Conservation (phyloP, 805 yeast species). For the Saccharomycopsis fodiens region DNA sequence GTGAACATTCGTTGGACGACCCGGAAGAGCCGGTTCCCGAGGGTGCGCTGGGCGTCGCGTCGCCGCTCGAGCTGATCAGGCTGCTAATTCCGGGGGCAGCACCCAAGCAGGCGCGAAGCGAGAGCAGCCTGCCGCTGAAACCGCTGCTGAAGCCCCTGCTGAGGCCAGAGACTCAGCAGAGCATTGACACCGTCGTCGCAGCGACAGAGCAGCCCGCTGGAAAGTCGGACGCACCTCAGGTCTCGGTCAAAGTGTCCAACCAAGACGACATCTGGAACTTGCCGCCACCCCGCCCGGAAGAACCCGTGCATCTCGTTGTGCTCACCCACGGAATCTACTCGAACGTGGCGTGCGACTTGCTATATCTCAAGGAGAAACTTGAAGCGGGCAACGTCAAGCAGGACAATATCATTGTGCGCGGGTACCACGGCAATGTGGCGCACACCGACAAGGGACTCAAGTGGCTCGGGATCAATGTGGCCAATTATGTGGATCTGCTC, state of each 20-base stretch:
- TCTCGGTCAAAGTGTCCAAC: constrained; percentile 34
- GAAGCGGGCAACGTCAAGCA: constrained; percentile 35
- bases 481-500: constrained; percentile 56
- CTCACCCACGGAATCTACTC: constrained; percentile 91
- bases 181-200: too few relatives aligned
- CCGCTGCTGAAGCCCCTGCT: not conserved
- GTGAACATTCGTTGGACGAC: not conserved
- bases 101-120: too few relatives aligned
- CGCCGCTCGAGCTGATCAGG: not conserved
- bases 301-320: constrained; percentile 75
- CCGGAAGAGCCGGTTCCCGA: not conserved
- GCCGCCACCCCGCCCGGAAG: constrained; percentile 41
- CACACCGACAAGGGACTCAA: constrained; percentile 85
- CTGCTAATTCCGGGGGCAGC: not conserved
- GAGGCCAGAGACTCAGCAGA: too few relatives aligned
- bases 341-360: constrained; percentile 84
- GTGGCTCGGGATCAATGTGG: constrained; percentile 75
- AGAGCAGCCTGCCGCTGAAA: not conserved
- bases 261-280: constrained; percentile 71
- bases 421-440: constrained; percentile 76
- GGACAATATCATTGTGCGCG: constrained; percentile 69
- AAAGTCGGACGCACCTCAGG: not conserved
- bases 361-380: constrained; percentile 73
- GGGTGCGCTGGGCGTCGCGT: not conserved
- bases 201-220: not conserved